phyloP scores from a whole-genome alignment of 768 basidiomycete species.

The Amanita thiersii region DNA sequence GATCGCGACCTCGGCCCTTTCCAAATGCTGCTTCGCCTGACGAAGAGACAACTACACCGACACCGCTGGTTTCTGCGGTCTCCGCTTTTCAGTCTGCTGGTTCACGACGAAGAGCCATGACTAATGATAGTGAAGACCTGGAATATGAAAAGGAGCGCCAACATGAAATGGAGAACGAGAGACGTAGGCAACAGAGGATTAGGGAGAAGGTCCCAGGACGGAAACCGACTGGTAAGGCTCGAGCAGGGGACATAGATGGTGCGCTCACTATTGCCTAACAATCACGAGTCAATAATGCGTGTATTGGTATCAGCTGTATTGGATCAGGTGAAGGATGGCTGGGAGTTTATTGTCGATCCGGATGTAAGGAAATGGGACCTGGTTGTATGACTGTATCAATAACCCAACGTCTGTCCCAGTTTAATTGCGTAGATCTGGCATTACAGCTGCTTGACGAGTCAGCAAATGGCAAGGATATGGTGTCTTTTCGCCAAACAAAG shows the following conservation, averaged over 20 bases:
- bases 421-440: constrained; percentile 91
- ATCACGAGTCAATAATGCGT: not conserved
- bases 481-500: constrained; percentile 73
- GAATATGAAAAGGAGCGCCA: constrained; percentile 53
- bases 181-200: constrained; percentile 59
- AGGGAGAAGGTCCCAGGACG: constrained; percentile 59
- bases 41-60: constrained; percentile 31
- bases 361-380: constrained; percentile 44
- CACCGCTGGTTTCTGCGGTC: constrained; percentile 46
- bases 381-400: constrained; percentile 5
- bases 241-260: constrained; percentile 83
- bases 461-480: constrained; percentile 63
- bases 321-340: constrained; percentile 80
- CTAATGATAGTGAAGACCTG: constrained; percentile 42
- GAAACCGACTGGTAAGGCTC: constrained; percentile 41
- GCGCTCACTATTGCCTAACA: constrained; percentile 16
- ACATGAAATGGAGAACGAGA: constrained; percentile 56
- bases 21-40: constrained; percentile 24
- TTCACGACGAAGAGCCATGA: constrained; percentile 44
- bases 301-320: constrained; percentile 57
- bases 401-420: constrained; percentile 34
- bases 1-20: constrained; percentile 20
- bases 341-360: constrained; percentile 80
- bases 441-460: constrained; percentile 79
- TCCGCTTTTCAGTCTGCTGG: constrained; percentile 67